Base-by-base conservation (phyloP, 331 rosid genomes). In the Erythrophleum ivorense region DNA sequence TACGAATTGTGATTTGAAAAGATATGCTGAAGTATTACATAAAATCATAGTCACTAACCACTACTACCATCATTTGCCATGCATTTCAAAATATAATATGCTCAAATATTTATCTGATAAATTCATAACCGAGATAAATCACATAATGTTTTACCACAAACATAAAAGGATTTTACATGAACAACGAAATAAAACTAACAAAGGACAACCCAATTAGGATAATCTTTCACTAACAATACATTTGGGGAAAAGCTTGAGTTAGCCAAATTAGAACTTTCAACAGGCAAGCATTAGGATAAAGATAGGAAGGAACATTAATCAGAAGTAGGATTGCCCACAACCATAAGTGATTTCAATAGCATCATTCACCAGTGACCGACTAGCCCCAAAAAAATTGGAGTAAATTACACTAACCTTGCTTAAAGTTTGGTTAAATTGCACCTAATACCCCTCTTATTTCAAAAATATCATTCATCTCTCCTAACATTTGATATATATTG, bases 131-230 rank as follows among this genome's bases (percentile, higher is more conserved):
- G 70, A 53, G 52, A 73, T 48, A 70, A 60, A 63, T 29, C 43
- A 64, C 76, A 58, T 33, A 69, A 38, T 10, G 71, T 74, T 78
- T 48, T 40, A 13, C 74, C 13, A 68, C 59, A 59, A 70, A 57
- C 15, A 65, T 9, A 8, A 46, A n/a, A 77, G 14, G 67, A 57
- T 14, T 55, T 21, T 45, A 60, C 59, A 38, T 69, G 45, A 19
- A 63, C 9, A 41, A 33, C 46, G 29, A 29, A 38, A n/a, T 15
- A 69, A 60, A 76, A 62, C 57, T 76, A 57, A 18, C 65, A 76
- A 10, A 41, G 70, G 18, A 66, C 19, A 68, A 57, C 7, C 52
- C 60, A 68, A 54, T 45, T 19, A 10, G 24, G 43, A 55, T 68
- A 63, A 41, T 15, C 57, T 49, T 68, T 53, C 33, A 68, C 46